A percentile compares a stretch with the other conserved stretches of the same genome.
Conservation (phyloP, 1,284 basidiomycete genomes). For the Leccinum pachyderme region DNA sequence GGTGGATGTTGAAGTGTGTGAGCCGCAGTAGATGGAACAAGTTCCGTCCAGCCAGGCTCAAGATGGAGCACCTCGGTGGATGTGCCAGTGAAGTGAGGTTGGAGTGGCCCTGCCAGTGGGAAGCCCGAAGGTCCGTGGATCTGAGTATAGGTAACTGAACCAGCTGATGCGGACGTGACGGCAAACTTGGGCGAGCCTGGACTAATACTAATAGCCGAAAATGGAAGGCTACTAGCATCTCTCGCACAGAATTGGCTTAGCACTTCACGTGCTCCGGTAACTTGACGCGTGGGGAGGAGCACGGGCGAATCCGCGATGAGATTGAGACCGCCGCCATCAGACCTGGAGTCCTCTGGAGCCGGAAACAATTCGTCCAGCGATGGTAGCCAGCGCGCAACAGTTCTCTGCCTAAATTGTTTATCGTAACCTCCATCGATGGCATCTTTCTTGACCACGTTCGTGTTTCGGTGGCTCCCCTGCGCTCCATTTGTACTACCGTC, state of each 20-base stretch:
- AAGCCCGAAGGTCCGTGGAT: conserved; percentile 30
- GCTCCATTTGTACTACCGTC: conserved; percentile 15
- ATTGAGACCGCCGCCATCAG: conserved; percentile 2
- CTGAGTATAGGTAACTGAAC: conserved; percentile 4
- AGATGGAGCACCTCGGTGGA: conserved; percentile 2
- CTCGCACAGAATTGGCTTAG: conserved; percentile 11
- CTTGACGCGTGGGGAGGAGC: conserved; percentile 12
- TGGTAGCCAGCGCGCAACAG: conserved; percentile 9
- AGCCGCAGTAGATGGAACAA: conserved; percentile 1
- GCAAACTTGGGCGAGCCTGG: conserved; percentile 5
- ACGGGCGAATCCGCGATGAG: conserved; percentile 29
- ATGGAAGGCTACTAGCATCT: conserved; percentile 7
- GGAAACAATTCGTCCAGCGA: conserved; percentile 31
- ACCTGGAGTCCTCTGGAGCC: conserved; percentile 1
- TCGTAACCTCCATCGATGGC: conserved; percentile 5
- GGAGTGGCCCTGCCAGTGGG: conserved; percentile 20
- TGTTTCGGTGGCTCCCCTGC: conserved; percentile 15
- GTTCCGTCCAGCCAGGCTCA: conserved; percentile 9
- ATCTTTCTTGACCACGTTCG: conserved; percentile 10
- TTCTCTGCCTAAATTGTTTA: conserved; percentile 7
- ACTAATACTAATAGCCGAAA: conserved; percentile 1
- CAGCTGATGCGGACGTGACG: conserved; percentile 8
- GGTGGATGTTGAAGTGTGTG: conserved; percentile 2
- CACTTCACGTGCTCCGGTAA: conserved; percentile 9
- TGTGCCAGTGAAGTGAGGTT: neutral